These are phyloP conservation scores for Ettlia oleoabundans DNA, from an alignment of 139 green algal species.

Conservation along the genomic window DNA sequence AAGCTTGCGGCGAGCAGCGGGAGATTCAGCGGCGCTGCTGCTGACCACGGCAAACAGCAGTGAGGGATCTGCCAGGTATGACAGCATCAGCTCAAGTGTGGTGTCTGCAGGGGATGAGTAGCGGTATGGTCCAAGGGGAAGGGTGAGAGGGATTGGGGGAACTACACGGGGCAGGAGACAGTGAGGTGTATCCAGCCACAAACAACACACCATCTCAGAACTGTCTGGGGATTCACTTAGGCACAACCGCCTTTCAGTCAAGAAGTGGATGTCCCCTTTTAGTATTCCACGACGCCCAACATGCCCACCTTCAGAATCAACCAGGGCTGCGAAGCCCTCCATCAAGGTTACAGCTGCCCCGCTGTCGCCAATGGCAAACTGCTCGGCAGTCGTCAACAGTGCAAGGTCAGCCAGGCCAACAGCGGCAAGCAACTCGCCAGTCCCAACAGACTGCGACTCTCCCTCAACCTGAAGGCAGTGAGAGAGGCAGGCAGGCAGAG, in stretches of 20 bases:
- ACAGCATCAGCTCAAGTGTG: slow-evolving; percentile 3
- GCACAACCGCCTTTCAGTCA: too few species aligned
- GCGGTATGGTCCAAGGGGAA: not conserved
- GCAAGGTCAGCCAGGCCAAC: not conserved
- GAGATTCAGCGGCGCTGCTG: not conserved
- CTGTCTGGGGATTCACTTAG: too few species aligned
- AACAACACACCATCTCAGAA: too few species aligned
- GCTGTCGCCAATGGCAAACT: not conserved
- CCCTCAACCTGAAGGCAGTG: too few species aligned
- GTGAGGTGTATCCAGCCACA: too few species aligned
- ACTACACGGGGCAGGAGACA: too few species aligned
- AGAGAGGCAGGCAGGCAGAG: too few species aligned
- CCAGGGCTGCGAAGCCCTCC: not conserved
- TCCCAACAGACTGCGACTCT: not conserved
- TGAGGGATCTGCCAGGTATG: not conserved
- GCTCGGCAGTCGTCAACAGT: too few species aligned
- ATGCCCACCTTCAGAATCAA: not conserved
- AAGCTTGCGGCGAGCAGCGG: not conserved
- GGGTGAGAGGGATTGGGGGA: too few species aligned
- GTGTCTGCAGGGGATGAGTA: not conserved
- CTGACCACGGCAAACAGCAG: slow-evolving; percentile 9
- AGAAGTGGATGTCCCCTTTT: too few species aligned
- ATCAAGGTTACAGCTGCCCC: not conserved
- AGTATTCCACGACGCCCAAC: not conserved
- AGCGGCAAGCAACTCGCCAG: not conserved